A percentile compares a stretch with the other conserved stretches of the same genome.
These are phyloP conservation scores for Salix suchowensis DNA, from an alignment of 345 rosid species.

Conservation along the genomic window DNA sequence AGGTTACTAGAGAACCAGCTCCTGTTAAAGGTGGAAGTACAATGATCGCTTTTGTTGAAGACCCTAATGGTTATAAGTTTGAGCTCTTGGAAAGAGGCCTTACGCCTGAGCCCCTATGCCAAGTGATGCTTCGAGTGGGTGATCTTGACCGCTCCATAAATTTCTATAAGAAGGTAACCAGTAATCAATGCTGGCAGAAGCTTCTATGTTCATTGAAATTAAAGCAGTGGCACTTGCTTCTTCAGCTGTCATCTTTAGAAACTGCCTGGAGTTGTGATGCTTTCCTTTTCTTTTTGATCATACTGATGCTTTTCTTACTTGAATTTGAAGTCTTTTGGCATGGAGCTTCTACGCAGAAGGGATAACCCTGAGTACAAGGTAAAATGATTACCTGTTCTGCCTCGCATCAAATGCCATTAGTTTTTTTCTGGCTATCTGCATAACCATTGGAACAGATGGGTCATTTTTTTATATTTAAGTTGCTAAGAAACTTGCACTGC, in stretches of 20 bases:
- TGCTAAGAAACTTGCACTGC: too few relatives aligned
- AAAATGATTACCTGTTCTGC: background rate
- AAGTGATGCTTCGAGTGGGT: slow-evolving; percentile 26
- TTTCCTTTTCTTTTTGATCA: background rate
- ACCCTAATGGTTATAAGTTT: slow-evolving; percentile 19
- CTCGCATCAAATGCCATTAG: background rate
- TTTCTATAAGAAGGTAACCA: slow-evolving; percentile 21
- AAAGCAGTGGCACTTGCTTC: background rate
- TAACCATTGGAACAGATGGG: background rate
- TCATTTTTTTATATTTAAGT: too few relatives aligned
- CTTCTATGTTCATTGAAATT: background rate
- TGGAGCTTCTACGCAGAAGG: slow-evolving; percentile 19
- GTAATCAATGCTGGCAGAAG: background rate
- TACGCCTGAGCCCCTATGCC: slow-evolving; percentile 21
- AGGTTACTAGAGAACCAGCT: slow-evolving; percentile 9
- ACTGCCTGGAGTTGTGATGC: background rate
- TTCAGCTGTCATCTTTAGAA: background rate
- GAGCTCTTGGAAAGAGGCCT: slow-evolving; percentile 19
- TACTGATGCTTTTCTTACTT: background rate
- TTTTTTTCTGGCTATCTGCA: background rate
- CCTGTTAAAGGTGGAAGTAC: slow-evolving; percentile 9
- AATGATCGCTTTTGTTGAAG: slow-evolving; percentile 12
- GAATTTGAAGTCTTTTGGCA: slow-evolving; percentile 26
- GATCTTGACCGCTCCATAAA: slow-evolving; percentile 18
- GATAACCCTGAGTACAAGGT: slow-evolving; percentile 18